Base-by-base conservation (phyloP, 2,329 filamentous ascomycete genomes). In the Thelonectria discophora region DNA sequence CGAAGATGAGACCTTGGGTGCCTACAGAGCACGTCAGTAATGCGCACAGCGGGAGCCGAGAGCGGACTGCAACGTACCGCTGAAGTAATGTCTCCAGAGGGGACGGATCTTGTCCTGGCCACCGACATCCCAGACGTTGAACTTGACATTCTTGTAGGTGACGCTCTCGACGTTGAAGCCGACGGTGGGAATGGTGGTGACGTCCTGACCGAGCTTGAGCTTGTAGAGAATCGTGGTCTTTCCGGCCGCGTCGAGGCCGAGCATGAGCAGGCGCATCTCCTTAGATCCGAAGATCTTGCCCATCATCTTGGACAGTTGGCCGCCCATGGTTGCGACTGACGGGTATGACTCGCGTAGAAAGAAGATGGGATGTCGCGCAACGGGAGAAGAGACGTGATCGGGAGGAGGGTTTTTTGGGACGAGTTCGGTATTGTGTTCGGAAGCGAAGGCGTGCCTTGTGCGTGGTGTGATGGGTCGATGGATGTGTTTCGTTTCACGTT, bases 221-320 rank as follows among this genome's bases (percentile, higher is more conserved):
- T 97, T 98, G 87, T 98, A 99, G 65, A 99, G 89, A 75, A 98
- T 98, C 58, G 95, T 98, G 49, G 95, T 99, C 86, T 99, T 99
- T 84, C 95, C 95, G 70, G 95, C 95, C 69, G 95, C 95, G 81
- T 99, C 95, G 73, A 98, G 88, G 73, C 95, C 95, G 72, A 99
- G 86, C 95, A 99, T 99, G 77, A 98, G 84, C 78, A 99, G 90
- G 75, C 94, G 91, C 93, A 98, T 97, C 84, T 98, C 94, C 86
- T 97, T 97, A 71, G 94, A 97, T 81, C 94, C 94, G 84, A 97
- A 98, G 84, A 98, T 92, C 89, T 96, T 97, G 81, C 92, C 92
- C 90, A 97, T 94, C 82, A 97, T 90, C 84, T 97, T 97, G 74
- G 93, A 97, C 79, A 97, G 86, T 81, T 92, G 90, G 75, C 90